Percentiles rank a stretch among this genome's conserved stretches.
Conservation (phyloP, 306 rosid genomes). For the Glycyrrhiza uralensis region DNA sequence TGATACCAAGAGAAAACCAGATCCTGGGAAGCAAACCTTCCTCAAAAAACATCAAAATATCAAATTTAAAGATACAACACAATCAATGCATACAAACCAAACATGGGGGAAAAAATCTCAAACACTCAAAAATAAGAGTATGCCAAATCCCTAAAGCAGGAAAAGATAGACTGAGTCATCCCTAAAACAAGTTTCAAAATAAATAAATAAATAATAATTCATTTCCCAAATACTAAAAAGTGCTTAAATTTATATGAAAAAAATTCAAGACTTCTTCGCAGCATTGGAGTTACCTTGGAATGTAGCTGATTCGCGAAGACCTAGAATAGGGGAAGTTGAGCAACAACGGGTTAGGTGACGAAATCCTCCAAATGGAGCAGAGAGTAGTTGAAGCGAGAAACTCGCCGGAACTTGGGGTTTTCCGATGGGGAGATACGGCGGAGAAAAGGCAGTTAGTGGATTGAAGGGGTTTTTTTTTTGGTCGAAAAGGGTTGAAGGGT, state of each 20-base stretch:
- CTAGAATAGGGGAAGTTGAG: too few relatives aligned
- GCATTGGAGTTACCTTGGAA: background rate
- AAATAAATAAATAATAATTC: too few relatives aligned
- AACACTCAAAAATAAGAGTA: background rate
- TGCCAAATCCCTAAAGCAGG: background rate
- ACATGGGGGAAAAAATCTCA: background rate
- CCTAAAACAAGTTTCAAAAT: background rate
- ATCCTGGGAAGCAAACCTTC: background rate
- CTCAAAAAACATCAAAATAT: background rate
- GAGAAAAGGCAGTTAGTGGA: too few relatives aligned
- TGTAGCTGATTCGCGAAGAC: too few relatives aligned
- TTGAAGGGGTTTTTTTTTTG: too few relatives aligned
- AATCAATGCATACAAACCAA: background rate
- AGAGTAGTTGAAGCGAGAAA: background rate
- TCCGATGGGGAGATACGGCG: background rate
- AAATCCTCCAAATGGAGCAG: background rate
- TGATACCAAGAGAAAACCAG: background rate
- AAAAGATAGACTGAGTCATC: background rate
- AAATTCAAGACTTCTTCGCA: background rate
- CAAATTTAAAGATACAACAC: background rate
- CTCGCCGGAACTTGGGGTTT: background rate
- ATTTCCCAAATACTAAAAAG: background rate
- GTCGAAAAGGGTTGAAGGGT: too few relatives aligned
- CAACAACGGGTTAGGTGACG: background rate
- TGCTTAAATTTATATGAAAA: background rate